These are phyloP conservation scores for Eimeria necatrix DNA, from an alignment of 169 alveolate species.

Conservation along the genomic window DNA sequence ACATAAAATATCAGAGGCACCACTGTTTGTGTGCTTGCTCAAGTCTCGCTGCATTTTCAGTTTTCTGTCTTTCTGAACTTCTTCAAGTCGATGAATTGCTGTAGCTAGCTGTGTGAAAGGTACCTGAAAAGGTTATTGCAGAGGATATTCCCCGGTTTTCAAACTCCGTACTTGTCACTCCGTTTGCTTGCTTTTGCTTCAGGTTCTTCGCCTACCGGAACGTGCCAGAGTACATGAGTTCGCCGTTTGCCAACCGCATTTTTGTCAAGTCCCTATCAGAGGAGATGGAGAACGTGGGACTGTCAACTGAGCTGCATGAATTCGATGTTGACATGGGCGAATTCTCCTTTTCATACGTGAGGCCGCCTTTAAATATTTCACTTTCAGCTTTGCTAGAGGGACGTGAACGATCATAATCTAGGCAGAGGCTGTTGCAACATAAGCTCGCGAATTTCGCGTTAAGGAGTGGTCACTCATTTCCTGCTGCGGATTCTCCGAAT, in stretches of 20 bases:
- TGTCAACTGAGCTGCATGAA: constrained; percentile 1
- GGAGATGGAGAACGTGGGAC: constrained; percentile 38
- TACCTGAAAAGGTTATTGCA: too few species aligned
- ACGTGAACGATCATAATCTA: neutral
- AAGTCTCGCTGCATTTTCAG: too few species aligned
- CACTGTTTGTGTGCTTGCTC: too few species aligned
- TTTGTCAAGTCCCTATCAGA: constrained; percentile 2
- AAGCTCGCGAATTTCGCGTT: too few species aligned
- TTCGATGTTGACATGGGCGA: constrained; percentile 57
- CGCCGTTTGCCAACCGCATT: neutral
- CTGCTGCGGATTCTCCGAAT: neutral
- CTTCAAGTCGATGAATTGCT: too few species aligned
- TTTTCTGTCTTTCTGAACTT: too few species aligned
- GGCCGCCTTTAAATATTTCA: neutral
- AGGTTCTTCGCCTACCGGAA: constrained; percentile 55
- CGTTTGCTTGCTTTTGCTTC: neutral
- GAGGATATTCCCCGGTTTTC: too few species aligned
- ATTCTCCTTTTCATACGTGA: constrained; percentile 36
- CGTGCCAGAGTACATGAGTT: neutral
- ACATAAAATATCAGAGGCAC: too few species aligned
- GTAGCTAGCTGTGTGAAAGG: too few species aligned
- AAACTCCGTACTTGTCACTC: too few species aligned
- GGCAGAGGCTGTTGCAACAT: neutral
- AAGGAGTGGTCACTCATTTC: too few species aligned
- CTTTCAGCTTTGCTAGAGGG: neutral